Percentiles rank a stretch among this genome's conserved stretches.
Evolutionary conservation across 2,329 filamentous ascomycete genomes (phyloP).

Genomic region (Penicillium fuscoglaucum): DNA sequence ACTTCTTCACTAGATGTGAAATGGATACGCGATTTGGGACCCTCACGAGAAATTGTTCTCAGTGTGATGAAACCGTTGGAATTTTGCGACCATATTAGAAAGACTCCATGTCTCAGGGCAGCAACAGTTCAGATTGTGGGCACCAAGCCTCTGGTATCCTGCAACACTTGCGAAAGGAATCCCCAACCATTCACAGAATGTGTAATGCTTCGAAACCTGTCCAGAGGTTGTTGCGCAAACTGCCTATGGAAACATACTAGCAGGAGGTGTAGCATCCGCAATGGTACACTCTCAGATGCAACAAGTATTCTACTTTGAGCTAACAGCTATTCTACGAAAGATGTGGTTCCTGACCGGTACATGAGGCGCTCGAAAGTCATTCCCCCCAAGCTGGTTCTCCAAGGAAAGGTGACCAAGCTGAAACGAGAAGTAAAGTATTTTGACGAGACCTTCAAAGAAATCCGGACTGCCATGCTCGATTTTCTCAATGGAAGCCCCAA

Average conservation of each 20-base stretch:
- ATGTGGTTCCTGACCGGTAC: not conserved
- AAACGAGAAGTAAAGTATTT: not conserved
- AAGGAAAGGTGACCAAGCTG: not conserved
- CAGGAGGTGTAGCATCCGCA: not conserved
- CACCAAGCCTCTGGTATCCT: not conserved
- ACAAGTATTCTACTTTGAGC: not conserved
- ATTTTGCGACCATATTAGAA: not conserved
- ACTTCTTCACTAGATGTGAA: accelerated
- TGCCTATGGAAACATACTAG: not conserved
- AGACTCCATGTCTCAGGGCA: no score
- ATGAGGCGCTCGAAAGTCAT: not conserved
- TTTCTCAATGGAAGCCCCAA: not conserved
- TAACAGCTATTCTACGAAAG: not conserved
- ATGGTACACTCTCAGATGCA: not conserved
- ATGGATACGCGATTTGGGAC: not conserved
- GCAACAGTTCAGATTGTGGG: not conserved
- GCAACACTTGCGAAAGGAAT: not conserved
- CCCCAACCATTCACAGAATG: not conserved
- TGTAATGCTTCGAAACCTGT: not conserved
- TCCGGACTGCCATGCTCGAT: not conserved
- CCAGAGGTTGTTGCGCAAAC: not conserved
- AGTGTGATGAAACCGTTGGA: not conserved
- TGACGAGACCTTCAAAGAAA: not conserved
- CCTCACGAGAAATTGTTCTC: not conserved
- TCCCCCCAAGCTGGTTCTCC: not conserved